Evolutionary conservation across 257 asterid genomes (phyloP).

Genomic region (Capsicum baccatum): DNA sequence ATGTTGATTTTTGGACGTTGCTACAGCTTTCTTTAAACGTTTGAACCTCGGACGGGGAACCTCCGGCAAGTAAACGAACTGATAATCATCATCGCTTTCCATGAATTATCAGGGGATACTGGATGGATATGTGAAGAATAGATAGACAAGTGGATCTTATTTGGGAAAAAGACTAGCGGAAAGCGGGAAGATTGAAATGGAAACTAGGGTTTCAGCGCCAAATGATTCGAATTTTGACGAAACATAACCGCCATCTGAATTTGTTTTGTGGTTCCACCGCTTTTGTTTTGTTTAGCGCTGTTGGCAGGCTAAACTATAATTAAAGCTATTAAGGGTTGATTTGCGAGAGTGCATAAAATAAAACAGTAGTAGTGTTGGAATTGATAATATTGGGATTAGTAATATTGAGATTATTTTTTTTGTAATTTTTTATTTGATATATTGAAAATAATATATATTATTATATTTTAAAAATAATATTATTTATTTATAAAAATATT

Average conservation of each 20-base stretch:
- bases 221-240: slow-evolving; percentile 18
- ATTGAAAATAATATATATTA: too few relatives aligned
- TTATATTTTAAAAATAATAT: too few relatives aligned
- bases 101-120: slow-evolving; percentile 36
- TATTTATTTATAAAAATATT: too few relatives aligned
- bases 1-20: slow-evolving; percentile 32
- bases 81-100: slow-evolving; percentile 82
- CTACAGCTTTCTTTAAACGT: slow-evolving; percentile 64
- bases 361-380: too few relatives aligned
- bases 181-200: slow-evolving; percentile 3
- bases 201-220: slow-evolving; percentile 25
- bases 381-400: too few relatives aligned
- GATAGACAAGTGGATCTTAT: slow-evolving; percentile 3
- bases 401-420: too few relatives aligned
- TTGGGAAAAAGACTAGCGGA: not conserved
- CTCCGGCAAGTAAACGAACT: slow-evolving; percentile 46
- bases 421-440: too few relatives aligned
- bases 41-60: slow-evolving; percentile 59
- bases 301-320: too few relatives aligned
- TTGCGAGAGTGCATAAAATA: too few relatives aligned
- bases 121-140: not conserved
- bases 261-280: not conserved
- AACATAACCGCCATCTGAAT: not conserved
- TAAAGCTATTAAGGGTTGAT: too few relatives aligned
- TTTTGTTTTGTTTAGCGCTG: not conserved